Evolutionary conservation across 2,329 filamentous ascomycete genomes (phyloP).

Genomic region (Diplocarpon mali): DNA sequence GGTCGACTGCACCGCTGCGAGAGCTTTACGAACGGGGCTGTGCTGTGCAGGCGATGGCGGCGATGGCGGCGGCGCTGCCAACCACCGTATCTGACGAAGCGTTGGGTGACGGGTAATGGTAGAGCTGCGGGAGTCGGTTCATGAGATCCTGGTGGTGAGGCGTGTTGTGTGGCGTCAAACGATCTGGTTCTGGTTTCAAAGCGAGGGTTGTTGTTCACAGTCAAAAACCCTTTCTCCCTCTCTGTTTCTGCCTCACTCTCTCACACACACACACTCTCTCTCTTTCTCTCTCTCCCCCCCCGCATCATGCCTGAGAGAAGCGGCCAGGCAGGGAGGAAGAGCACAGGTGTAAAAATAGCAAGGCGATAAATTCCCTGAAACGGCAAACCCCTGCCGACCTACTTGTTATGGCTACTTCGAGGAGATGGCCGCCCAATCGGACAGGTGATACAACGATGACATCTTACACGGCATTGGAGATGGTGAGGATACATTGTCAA

Average conservation of each 20-base stretch:
- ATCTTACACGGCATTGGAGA: neutral
- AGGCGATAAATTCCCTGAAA: neutral
- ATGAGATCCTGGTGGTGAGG: constrained; percentile 6
- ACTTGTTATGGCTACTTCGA: neutral
- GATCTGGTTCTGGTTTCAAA: constrained; percentile 5
- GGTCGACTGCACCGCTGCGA: neutral
- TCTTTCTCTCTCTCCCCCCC: constrained; percentile 4
- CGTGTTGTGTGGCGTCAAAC: constrained; percentile 7
- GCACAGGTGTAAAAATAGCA: constrained; percentile 11
- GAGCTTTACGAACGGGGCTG: constrained; percentile 16
- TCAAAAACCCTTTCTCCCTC: no score
- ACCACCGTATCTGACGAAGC: constrained; percentile 14
- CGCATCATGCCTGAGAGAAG: constrained; percentile 3
- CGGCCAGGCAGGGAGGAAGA: constrained; percentile 1
- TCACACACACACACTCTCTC: constrained; percentile 10
- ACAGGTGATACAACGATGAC: neutral
- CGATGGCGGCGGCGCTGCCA: constrained; percentile 12
- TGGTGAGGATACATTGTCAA: no score
- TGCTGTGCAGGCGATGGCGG: constrained; percentile 8
- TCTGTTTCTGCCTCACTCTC: no score
- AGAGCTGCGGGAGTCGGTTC: constrained; percentile 8
- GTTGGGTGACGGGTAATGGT: no score
- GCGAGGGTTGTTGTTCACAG: constrained; percentile 11
- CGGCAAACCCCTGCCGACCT: neutral
- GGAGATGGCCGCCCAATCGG: neutral